Conservation (phyloP, 768 basidiomycete species). For the Dioszegia crocea region DNA sequence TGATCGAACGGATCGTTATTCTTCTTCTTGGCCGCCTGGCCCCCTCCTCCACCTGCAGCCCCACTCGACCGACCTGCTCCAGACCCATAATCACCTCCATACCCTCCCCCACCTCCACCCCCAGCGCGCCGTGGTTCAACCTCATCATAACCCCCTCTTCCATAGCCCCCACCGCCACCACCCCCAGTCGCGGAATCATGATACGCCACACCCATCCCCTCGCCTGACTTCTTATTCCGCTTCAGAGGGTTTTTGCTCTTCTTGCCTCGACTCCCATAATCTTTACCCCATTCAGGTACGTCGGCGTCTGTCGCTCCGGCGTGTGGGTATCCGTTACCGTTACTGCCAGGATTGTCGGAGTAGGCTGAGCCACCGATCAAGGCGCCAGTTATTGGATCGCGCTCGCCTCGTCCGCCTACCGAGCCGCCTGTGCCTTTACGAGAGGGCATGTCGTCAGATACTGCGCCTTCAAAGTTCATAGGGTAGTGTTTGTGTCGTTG, state of each 20-base stretch:
- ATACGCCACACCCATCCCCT: neutral
- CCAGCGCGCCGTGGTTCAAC: neutral
- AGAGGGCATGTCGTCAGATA: slow-evolving; percentile 23
- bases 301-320: slow-evolving; percentile 32
- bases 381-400: slow-evolving; percentile 7
- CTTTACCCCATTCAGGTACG: slow-evolving; percentile 50
- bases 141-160: slow-evolving; percentile 12
- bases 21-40: neutral
- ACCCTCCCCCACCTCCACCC: neutral
- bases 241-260: slow-evolving; percentile 4
- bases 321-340: slow-evolving; percentile 17
- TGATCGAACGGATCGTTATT: slow-evolving; percentile 8
- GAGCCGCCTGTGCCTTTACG: neutral
- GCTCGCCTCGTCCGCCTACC: neutral
- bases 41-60: neutral
- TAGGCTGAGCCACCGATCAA: slow-evolving; percentile 3
- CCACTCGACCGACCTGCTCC: neutral
- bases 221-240: slow-evolving; percentile 7
- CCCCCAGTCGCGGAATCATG: neutral
- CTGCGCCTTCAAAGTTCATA: slow-evolving; percentile 50
- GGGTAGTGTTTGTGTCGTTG: slow-evolving; percentile 50
- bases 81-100: neutral
- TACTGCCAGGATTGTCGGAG: neutral
- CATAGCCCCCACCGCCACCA: neutral
- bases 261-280: slow-evolving; percentile 40